phyloP scores from a whole-genome alignment of 2,329 filamentous ascomycete genomes.

The Ceratocystiopsis minuta region DNA sequence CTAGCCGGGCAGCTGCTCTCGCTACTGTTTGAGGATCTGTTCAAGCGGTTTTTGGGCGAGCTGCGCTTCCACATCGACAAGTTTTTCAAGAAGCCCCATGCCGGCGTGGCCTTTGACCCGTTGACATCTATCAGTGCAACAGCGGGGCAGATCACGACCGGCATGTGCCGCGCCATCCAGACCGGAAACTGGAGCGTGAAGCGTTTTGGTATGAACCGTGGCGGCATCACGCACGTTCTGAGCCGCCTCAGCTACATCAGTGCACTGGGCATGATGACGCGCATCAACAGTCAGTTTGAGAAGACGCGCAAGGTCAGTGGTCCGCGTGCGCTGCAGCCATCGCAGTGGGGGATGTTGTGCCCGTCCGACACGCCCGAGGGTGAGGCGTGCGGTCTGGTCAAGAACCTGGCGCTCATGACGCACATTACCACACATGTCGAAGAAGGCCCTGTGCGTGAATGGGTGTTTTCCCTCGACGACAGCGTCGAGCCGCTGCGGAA shows the following conservation, averaged over 20 bases:
- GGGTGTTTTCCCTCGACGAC: conserved; percentile 73
- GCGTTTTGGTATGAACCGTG: conserved; percentile 96
- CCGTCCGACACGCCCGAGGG: conserved; percentile 96
- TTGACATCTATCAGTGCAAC: conserved; percentile 69
- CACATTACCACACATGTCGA: conserved; percentile 96
- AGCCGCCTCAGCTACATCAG: conserved; percentile 93
- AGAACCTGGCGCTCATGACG: conserved; percentile 96
- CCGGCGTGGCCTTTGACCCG: conserved; percentile 76
- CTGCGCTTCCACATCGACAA: conserved; percentile 93
- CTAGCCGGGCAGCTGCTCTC: conserved; percentile 87
- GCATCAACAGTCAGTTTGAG: conserved; percentile 96
- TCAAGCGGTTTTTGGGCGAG: conserved; percentile 83
- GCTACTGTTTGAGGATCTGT: conserved; percentile 88
- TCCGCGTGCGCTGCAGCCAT: conserved; percentile 86
- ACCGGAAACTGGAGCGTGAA: conserved; percentile 97
- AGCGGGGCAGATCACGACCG: conserved; percentile 72
- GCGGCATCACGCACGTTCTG: conserved; percentile 88
- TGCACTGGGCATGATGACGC: conserved; percentile 97
- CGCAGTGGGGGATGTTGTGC: conserved; percentile 96
- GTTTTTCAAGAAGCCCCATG: conserved; percentile 80
- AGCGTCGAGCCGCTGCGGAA: conserved; percentile 61
- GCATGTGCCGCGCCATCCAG: conserved; percentile 89
- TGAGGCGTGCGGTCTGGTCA: conserved; percentile 92
- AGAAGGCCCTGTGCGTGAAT: conserved; percentile 71
- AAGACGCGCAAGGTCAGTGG: conserved; percentile 95